A percentile compares a stretch with the other conserved stretches of the same genome.
Evolutionary conservation across 805 yeast genomes (phyloP).

Genomic region (Candida pseudofarinosa): DNA sequence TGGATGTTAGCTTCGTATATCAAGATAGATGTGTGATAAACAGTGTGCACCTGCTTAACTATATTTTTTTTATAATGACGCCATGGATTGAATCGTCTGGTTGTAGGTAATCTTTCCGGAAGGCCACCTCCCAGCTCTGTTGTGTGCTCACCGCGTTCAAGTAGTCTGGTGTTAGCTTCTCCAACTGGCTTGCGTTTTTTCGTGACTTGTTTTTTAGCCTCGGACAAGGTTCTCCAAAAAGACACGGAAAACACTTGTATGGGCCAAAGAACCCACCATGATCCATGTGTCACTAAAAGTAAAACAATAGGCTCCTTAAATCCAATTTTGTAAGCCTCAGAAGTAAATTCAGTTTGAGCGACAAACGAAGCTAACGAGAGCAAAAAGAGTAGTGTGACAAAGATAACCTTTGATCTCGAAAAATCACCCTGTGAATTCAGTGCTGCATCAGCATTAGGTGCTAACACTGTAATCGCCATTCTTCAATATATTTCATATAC

Average conservation of each 20-base stretch:
- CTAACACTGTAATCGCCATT: slow-evolving; percentile 35
- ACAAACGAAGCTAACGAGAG: slow-evolving; percentile 56
- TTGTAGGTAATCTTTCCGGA: slow-evolving; percentile 5
- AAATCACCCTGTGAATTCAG: slow-evolving; percentile 19
- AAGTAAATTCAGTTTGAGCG: slow-evolving; percentile 74
- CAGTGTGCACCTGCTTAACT: slow-evolving; percentile 41
- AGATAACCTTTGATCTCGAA: slow-evolving; percentile 35
- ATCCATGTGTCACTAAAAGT: slow-evolving; percentile 68
- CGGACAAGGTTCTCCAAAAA: slow-evolving; percentile 37
- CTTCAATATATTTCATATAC: background rate
- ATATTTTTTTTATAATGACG: slow-evolving; percentile 32
- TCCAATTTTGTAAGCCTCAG: slow-evolving; percentile 55
- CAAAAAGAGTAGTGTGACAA: slow-evolving; percentile 29
- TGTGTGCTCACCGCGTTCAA: slow-evolving; percentile 11
- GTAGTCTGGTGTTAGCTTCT: slow-evolving; percentile 26
- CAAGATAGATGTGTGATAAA: slow-evolving; percentile 40
- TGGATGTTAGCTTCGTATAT: slow-evolving; percentile 40
- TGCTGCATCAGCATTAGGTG: slow-evolving; percentile 14
- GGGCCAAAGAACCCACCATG: slow-evolving; percentile 75
- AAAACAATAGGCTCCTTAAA: slow-evolving; percentile 69
- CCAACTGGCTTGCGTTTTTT: slow-evolving; percentile 9
- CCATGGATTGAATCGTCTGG: slow-evolving; percentile 12
- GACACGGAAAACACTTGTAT: slow-evolving; percentile 53
- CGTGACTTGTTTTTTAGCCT: slow-evolving; percentile 12
- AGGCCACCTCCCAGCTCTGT: background rate